A percentile compares a stretch with the other conserved stretches of the same genome.
Evolutionary conservation across 345 rosid species (phyloP).

Genomic region (Eucalyptus cloeziana): DNA sequence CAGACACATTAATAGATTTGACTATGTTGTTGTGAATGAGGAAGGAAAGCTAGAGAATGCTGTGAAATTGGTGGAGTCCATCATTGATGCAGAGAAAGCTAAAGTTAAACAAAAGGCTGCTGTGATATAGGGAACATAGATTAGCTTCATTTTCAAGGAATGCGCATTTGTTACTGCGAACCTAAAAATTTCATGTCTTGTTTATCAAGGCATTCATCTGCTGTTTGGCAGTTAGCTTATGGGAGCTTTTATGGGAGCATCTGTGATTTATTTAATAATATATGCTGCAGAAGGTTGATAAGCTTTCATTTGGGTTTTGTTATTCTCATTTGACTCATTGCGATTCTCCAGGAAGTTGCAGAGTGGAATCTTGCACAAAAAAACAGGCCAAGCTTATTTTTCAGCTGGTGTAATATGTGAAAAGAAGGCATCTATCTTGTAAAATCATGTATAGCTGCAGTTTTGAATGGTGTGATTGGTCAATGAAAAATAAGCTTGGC

Average conservation of each 20-base stretch:
- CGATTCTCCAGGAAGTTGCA: not conserved
- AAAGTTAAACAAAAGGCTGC: slow-evolving; percentile 58
- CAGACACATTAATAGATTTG: slow-evolving; percentile 49
- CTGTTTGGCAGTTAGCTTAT: not conserved
- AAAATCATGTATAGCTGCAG: not conserved
- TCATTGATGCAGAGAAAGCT: slow-evolving; percentile 92
- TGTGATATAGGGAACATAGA: slow-evolving; percentile 21
- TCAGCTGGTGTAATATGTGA: not conserved
- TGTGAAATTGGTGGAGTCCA: slow-evolving; percentile 48
- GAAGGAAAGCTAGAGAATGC: slow-evolving; percentile 72
- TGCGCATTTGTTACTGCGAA: not conserved
- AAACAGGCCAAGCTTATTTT: not conserved
- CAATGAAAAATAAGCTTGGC: not conserved
- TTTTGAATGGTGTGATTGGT: not conserved
- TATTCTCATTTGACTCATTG: not conserved
- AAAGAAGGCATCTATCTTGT: not conserved
- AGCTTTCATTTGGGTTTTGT: not conserved
- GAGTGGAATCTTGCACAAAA: not conserved
- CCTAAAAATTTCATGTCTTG: not conserved
- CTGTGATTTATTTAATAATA: not conserved
- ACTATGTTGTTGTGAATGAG: slow-evolving; percentile 79
- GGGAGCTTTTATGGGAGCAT: not conserved
- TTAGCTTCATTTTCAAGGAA: not conserved
- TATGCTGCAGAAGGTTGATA: not conserved
- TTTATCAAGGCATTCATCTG: not conserved